phyloP scores from a whole-genome alignment of 306 rosid genomes.

The Leucaena leucocephala region DNA sequence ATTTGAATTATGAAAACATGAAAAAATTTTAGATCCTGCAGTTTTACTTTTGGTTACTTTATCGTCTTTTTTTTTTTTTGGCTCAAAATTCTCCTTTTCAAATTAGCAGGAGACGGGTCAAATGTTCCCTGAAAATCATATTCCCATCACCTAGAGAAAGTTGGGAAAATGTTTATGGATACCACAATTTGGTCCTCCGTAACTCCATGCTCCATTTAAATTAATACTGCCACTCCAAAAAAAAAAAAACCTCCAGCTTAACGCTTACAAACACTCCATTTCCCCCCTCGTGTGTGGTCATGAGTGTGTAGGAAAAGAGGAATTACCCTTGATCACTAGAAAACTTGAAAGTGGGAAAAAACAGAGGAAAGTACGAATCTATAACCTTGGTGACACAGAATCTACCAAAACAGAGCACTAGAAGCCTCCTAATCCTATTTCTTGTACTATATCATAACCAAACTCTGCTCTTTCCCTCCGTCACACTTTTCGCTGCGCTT shows the following conservation, averaged over 20 bases:
- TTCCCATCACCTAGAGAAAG: not conserved
- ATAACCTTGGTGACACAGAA: constrained; percentile 36
- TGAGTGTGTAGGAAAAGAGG: not conserved
- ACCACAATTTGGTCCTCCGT: not conserved
- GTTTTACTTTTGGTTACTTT: too few relatives aligned
- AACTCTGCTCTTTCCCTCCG: constrained; percentile 34
- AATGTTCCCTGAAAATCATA: not conserved
- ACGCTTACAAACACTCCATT: not conserved
- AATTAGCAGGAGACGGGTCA: too few relatives aligned
- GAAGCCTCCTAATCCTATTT: constrained; percentile 45
- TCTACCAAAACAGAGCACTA: constrained; percentile 42
- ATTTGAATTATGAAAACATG: too few relatives aligned
- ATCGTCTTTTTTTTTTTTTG: too few relatives aligned
- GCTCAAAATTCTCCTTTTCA: too few relatives aligned
- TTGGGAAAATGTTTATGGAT: not conserved
- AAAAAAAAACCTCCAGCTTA: not conserved
- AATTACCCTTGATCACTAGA: not conserved
- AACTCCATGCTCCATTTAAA: not conserved
- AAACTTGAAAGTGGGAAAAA: too few relatives aligned
- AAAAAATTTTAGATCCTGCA: too few relatives aligned
- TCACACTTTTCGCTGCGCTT: constrained; percentile 4
- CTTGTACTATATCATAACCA: constrained; percentile 30
- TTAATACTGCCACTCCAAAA: not conserved
- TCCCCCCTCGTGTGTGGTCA: not conserved
- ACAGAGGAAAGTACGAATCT: not conserved